These are phyloP conservation scores for Coniella vitis DNA, from an alignment of 2,329 filamentous ascomycete genomes.

Conservation along the genomic window DNA sequence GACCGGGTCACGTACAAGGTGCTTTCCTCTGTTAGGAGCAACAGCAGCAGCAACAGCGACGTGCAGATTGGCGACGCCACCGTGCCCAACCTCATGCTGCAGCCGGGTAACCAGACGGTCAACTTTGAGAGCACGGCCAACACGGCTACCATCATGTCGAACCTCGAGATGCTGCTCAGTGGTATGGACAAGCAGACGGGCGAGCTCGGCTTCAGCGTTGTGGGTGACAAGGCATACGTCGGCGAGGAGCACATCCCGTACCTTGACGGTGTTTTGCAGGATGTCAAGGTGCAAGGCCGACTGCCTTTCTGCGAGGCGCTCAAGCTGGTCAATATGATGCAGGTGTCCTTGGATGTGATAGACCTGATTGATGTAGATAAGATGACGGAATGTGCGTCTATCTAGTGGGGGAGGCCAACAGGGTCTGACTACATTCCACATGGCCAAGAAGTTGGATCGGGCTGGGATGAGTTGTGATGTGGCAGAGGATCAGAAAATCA, in stretches of 20 bases:
- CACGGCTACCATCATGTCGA: slow-evolving; percentile 33
- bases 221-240: slow-evolving; percentile 34
- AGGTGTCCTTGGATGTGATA: neutral
- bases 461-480: too few species aligned
- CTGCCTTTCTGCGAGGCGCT: neutral
- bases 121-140: slow-evolving; percentile 35
- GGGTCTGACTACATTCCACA: too few species aligned
- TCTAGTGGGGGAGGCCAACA: too few species aligned
- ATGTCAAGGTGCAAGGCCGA: slow-evolving; percentile 13
- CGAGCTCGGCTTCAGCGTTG: slow-evolving; percentile 32
- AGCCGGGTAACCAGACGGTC: slow-evolving; percentile 36
- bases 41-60: slow-evolving; percentile 24
- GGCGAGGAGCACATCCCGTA: slow-evolving; percentile 37
- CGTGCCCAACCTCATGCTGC: slow-evolving; percentile 32
- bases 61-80: slow-evolving; percentile 32
- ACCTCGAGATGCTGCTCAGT: slow-evolving; percentile 33
- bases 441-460: too few species aligned
- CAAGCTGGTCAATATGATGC: neutral
- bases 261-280: slow-evolving; percentile 36
- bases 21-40: slow-evolving; percentile 10
- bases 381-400: neutral
- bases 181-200: slow-evolving; percentile 30
- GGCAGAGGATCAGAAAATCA: too few species aligned
- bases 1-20: slow-evolving; percentile 38
- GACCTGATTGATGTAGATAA: neutral